Evolutionary conservation across 176 grass and related monocot genomes (phyloP), one percentile per base, ranked within the genome.

Genomic region (Pharus latifolius): DNA sequence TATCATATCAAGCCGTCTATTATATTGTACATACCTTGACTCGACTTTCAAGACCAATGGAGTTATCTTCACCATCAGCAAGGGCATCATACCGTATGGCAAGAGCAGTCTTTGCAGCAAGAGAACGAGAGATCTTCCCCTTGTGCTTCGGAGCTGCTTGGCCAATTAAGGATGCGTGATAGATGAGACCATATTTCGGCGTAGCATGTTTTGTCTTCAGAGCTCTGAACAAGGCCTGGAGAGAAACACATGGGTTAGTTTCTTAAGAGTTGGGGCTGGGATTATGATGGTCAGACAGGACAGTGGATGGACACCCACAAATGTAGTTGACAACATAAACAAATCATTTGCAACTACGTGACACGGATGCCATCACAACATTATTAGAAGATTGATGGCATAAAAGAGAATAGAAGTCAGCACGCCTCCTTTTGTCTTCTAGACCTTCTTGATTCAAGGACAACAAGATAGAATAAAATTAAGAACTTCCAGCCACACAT

Each of bases 141-240:
- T 93, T 98, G 58, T 93, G 65, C 49, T 90, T 92, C 55, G 84
- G 89, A 65, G 94, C 79, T 10, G 94, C 94, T 70, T 98, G 87
- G 35, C 93, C 94, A 75, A 98, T 86, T 58, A 91, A 74, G 26
- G 95, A 93, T 58, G 90, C 95, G 81, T 93, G 90, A 25, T 85
- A 98, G 72, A 93, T 93, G 53, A 93, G 75, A 23, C 87, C 94
- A 80, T 98, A 98, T 24, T 98, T 98, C 10, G 84, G 94, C 53
- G 89, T 93, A 80, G 94, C 40, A 35, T 93, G 94, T 76, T 98
- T 90, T 3, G 89, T 74, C 83, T 98, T 98, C 3, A 98, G 60
- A 80, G 94, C 89, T 88, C 94, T 90, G 60, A 98, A 98, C 30
- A 98, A 88, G 51, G 89, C 89, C 86, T 90, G 77, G 15, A 69